phyloP scores from a whole-genome alignment of 148 eudicot species.

The Nepenthes mirabilis region DNA sequence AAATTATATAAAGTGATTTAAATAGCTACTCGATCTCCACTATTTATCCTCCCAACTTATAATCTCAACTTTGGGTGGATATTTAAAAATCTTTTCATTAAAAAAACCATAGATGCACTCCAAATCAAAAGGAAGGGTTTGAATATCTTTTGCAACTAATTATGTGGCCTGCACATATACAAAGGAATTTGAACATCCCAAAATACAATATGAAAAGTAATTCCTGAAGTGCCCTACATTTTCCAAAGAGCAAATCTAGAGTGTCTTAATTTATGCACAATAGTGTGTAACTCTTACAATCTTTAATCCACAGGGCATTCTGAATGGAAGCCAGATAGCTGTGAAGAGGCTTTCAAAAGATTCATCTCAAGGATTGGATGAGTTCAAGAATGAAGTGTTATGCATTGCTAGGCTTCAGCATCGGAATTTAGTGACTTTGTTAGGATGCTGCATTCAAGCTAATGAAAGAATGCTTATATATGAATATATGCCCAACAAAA shows the following conservation, averaged over 20 bases:
- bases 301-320: constrained; percentile 13
- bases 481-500: constrained; percentile 27
- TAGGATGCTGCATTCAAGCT: constrained; percentile 20
- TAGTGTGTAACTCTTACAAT: background rate
- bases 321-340: constrained; percentile 25
- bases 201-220: too few relatives aligned
- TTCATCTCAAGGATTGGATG: constrained; percentile 21
- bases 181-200: too few relatives aligned
- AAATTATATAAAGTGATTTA: too few relatives aligned
- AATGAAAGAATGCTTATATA: constrained; percentile 25
- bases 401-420: constrained; percentile 31
- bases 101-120: too few relatives aligned
- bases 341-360: constrained; percentile 26
- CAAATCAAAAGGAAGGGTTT: too few relatives aligned
- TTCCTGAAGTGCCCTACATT: too few relatives aligned
- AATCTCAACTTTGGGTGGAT: too few relatives aligned
- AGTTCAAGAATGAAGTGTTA: constrained; percentile 24
- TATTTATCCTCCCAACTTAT: too few relatives aligned
- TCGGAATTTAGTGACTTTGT: constrained; percentile 23
- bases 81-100: too few relatives aligned
- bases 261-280: background rate
- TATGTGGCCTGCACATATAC: background rate
- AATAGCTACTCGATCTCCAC: too few relatives aligned
- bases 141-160: background rate
- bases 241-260: background rate